Evolutionary conservation across 2,329 filamentous ascomycete genomes (phyloP).

Genomic region (Cucurbitaria berberidis): DNA sequence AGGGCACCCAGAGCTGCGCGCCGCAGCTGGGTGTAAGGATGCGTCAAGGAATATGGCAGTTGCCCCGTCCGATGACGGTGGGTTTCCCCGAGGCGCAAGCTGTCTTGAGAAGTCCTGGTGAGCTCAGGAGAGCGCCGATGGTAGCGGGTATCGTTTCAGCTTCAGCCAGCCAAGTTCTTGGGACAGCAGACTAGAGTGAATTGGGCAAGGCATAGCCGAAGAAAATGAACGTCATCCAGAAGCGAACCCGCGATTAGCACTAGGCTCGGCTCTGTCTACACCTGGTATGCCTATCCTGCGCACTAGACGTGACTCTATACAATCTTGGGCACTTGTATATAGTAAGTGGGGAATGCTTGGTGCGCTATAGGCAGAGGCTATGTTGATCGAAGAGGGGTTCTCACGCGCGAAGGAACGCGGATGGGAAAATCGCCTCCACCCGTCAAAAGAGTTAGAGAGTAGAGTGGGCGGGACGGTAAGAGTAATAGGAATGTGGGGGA

Average conservation of each 20-base stretch:
- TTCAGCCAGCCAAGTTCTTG: background rate
- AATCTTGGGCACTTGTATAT: no score
- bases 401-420: no score
- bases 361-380: no score
- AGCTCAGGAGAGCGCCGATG: background rate
- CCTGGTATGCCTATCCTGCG: background rate
- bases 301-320: background rate
- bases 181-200: background rate
- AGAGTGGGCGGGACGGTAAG: no score
- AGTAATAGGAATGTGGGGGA: no score
- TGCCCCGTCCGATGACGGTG: background rate
- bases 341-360: no score
- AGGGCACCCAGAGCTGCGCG: background rate
- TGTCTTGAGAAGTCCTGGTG: slow-evolving; percentile 1
- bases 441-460: no score
- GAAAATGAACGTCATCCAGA: background rate
- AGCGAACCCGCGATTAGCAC: background rate
- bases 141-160: background rate
- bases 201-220: background rate
- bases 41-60: slow-evolving; percentile 2
- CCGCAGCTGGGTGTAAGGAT: background rate
- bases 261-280: background rate
- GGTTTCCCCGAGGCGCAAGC: background rate
- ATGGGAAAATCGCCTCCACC: no score
- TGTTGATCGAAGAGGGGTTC: no score